phyloP scores from a whole-genome alignment of 2,329 filamentous ascomycete species.

The Hirsutella rhossiliensis region DNA sequence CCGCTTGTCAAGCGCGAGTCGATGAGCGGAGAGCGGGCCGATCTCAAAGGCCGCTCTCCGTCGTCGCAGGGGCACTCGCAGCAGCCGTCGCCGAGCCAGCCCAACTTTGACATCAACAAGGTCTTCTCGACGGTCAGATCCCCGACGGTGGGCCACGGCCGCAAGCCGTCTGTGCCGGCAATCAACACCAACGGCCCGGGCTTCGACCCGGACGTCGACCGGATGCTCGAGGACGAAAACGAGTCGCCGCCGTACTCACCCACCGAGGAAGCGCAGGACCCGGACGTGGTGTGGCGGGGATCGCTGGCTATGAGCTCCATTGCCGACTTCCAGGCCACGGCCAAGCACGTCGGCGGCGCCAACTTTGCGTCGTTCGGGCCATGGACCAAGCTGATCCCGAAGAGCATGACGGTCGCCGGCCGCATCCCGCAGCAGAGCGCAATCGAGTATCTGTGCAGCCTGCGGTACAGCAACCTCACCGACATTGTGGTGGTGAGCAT shows the following conservation, averaged over 20 bases:
- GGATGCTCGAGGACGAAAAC: slow-evolving; percentile 70
- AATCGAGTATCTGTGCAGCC: slow-evolving; percentile 79
- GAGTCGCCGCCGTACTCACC: slow-evolving; percentile 76
- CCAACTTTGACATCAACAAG: slow-evolving; percentile 71
- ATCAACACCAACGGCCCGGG: slow-evolving; percentile 42
- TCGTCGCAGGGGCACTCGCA: slow-evolving; percentile 30
- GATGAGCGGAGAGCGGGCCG: slow-evolving; percentile 13
- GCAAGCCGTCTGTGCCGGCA: slow-evolving; percentile 35
- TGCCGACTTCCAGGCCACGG: slow-evolving; percentile 63
- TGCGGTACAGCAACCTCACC: slow-evolving; percentile 70
- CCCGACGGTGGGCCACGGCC: slow-evolving; percentile 40
- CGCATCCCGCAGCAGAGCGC: slow-evolving; percentile 74
- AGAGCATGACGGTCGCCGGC: slow-evolving; percentile 58
- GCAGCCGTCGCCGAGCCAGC: slow-evolving; percentile 39
- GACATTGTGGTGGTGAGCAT: slow-evolving; percentile 77
- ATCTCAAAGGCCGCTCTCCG: slow-evolving; percentile 16
- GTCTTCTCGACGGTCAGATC: slow-evolving; percentile 78
- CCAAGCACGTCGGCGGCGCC: slow-evolving; percentile 73
- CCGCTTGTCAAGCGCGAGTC: slow-evolving; percentile 23
- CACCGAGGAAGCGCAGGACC: slow-evolving; percentile 55
- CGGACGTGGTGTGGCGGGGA: slow-evolving; percentile 68
- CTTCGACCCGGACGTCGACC: slow-evolving; percentile 81
- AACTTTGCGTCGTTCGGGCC: slow-evolving; percentile 52
- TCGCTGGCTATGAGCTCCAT: slow-evolving; percentile 65
- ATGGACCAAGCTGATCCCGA: slow-evolving; percentile 68